These are phyloP conservation scores for Collariella sp. DNA, from an alignment of 495 filamentous ascomycete species.

Conservation along the genomic window DNA sequence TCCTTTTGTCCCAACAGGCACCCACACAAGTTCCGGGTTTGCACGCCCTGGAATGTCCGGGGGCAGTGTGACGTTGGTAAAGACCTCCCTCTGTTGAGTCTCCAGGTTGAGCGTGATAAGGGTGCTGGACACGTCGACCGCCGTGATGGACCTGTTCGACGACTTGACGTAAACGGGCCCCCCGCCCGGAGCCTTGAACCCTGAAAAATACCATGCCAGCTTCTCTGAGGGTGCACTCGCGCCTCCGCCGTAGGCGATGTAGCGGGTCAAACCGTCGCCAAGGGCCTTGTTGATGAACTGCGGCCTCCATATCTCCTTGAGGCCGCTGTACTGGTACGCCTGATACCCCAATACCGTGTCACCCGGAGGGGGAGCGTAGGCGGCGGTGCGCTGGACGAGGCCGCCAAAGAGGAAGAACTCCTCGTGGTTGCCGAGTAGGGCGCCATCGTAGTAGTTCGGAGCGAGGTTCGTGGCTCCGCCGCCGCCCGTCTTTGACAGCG, in stretches of 20 bases:
- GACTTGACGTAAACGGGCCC: conserved; percentile 36
- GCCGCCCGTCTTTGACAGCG: conserved; percentile 36
- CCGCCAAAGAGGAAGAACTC: conserved; percentile 51
- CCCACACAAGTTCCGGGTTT: conserved; percentile 59
- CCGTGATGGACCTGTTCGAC: conserved; percentile 27
- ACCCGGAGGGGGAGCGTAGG: conserved; percentile 23
- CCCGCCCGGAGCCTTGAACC: conserved; percentile 42
- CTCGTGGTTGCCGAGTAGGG: conserved; percentile 56
- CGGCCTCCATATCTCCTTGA: conserved; percentile 30
- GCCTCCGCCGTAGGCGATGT: conserved; percentile 55
- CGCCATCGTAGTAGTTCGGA: conserved; percentile 53
- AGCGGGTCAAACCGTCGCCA: conserved; percentile 45
- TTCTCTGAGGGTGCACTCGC: conserved; percentile 64
- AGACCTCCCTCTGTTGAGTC: conserved; percentile 39
- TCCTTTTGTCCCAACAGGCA: conserved; percentile 56
- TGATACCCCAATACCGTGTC: conserved; percentile 43
- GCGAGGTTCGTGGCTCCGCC: conserved; percentile 46
- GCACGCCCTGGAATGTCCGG: conserved; percentile 44
- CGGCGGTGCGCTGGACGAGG: conserved; percentile 16
- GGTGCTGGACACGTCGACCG: conserved; percentile 35
- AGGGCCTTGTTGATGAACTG: conserved; percentile 35
- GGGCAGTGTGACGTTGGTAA: conserved; percentile 50
- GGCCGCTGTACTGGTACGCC: conserved; percentile 41
- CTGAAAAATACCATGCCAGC: conserved; percentile 63
- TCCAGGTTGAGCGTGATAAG: conserved; percentile 57